phyloP scores from a whole-genome alignment of 192 early-diverging fungal genomes.

The Coemansia javaensis region DNA sequence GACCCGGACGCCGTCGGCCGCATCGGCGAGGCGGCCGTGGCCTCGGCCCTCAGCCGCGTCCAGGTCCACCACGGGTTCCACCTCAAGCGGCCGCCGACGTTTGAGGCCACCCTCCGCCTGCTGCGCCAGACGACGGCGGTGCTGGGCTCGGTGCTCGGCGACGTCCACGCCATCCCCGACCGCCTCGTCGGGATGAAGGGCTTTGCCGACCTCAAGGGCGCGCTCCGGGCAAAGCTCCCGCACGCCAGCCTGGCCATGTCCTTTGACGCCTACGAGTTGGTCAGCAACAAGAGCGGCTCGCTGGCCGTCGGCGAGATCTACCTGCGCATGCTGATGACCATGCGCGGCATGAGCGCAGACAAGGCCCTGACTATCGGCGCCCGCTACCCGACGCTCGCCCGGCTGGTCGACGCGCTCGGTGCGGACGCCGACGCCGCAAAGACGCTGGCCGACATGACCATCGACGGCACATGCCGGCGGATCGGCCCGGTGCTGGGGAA shows the following conservation, averaged over 20 bases:
- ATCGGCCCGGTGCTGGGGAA: slow-evolving; percentile 53
- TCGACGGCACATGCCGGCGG: slow-evolving; percentile 50
- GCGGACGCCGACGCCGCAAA: slow-evolving; percentile 28
- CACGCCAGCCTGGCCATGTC: slow-evolving; percentile 51
- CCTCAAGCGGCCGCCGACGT: slow-evolving; percentile 65
- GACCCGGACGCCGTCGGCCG: slow-evolving; percentile 57
- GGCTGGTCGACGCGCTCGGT: slow-evolving; percentile 49
- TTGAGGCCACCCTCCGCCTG: slow-evolving; percentile 83
- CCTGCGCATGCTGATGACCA: slow-evolving; percentile 76
- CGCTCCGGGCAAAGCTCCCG: slow-evolving; percentile 29
- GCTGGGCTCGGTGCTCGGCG: slow-evolving; percentile 52
- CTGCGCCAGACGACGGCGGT: slow-evolving; percentile 59
- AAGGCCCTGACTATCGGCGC: slow-evolving; percentile 73
- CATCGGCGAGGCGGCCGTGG: slow-evolving; percentile 60
- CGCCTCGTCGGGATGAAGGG: slow-evolving; percentile 43
- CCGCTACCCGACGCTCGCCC: slow-evolving; percentile 62
- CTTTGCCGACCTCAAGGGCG: slow-evolving; percentile 52
- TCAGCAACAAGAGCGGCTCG: slow-evolving; percentile 72
- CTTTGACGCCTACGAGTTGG: slow-evolving; percentile 58
- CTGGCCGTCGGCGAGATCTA: slow-evolving; percentile 74
- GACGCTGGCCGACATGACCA: slow-evolving; percentile 51
- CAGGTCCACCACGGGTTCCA: slow-evolving; percentile 81
- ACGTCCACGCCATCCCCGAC: slow-evolving; percentile 57
- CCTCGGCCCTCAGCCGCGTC: slow-evolving; percentile 66
- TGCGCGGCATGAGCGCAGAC: slow-evolving; percentile 78